Evolutionary conservation across 2,329 filamentous ascomycete species (phyloP).

Genomic region (Berkeleyomyces basicola): DNA sequence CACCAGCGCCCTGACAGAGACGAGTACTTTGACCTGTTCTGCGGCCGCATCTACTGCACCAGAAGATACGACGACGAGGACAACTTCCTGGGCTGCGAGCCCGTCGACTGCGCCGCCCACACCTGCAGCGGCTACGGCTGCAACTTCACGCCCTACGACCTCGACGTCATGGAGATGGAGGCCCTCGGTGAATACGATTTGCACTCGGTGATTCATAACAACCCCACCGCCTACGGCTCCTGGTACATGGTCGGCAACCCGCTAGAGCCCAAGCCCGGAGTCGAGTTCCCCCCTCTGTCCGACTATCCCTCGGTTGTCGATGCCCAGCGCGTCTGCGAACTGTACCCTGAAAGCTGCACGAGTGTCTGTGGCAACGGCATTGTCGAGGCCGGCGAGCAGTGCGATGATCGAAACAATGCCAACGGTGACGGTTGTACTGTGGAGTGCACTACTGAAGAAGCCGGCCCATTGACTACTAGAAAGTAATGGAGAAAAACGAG

Average conservation of each 20-base stretch:
- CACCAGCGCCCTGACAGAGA: conserved; percentile 8
- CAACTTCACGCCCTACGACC: conserved; percentile 1
- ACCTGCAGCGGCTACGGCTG: conserved; percentile 12
- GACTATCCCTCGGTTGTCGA: conserved; percentile 1
- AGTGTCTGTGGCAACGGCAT: conserved; percentile 9
- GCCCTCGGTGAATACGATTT: conserved; percentile 4
- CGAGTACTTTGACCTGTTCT: conserved; percentile 6
- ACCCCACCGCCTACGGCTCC: not conserved
- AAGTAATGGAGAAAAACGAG: not conserved
- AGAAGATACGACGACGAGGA: not conserved
- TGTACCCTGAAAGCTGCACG: conserved; percentile 4
- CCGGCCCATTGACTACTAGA: not conserved
- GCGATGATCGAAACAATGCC: conserved; percentile 4
- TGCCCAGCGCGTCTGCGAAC: conserved; percentile 1
- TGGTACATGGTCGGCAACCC: not conserved
- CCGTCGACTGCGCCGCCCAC: not conserved
- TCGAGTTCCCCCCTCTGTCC: not conserved
- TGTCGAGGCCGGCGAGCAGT: conserved; percentile 6
- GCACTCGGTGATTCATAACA: conserved; percentile 12
- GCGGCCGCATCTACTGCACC: conserved; percentile 4
- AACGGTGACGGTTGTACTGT: not conserved
- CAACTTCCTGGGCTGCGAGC: not conserved
- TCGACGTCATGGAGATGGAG: not conserved
- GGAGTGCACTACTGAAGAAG: not conserved
- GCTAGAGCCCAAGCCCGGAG: not conserved